Evolutionary conservation across 2,329 filamentous ascomycete genomes (phyloP).

Genomic region (Trichoderma sp.): DNA sequence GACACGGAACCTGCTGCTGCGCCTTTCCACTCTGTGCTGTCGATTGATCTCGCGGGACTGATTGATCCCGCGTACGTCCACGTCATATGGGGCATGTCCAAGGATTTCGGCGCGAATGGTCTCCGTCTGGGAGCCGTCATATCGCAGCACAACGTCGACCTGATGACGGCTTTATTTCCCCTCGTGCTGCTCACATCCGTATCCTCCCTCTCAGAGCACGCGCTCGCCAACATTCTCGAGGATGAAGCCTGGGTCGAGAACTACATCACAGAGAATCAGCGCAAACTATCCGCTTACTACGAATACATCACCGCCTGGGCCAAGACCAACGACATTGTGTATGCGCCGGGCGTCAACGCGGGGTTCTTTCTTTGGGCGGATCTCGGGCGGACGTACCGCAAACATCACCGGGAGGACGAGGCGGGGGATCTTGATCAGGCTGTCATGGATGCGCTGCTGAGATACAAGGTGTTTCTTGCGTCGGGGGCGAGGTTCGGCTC

Average conservation of each 20-base stretch:
- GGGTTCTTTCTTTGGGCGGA: slow-evolving; percentile 60
- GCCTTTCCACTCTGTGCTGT: slow-evolving; percentile 50
- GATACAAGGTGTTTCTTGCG: slow-evolving; percentile 42
- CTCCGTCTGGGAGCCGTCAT: slow-evolving; percentile 55
- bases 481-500: slow-evolving; percentile 44
- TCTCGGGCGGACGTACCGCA: slow-evolving; percentile 42
- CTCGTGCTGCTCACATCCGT: slow-evolving; percentile 48
- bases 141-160: slow-evolving; percentile 47
- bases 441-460: slow-evolving; percentile 38
- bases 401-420: slow-evolving; percentile 23
- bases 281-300: slow-evolving; percentile 45
- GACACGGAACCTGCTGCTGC: slow-evolving; percentile 35
- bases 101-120: slow-evolving; percentile 61
- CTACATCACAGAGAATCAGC: slow-evolving; percentile 50
- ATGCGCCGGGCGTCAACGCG: slow-evolving; percentile 52
- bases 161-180: slow-evolving; percentile 44
- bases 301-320: slow-evolving; percentile 43
- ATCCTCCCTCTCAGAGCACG: slow-evolving; percentile 49
- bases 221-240: slow-evolving; percentile 47
- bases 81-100: slow-evolving; percentile 51
- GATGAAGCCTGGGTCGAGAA: slow-evolving; percentile 47
- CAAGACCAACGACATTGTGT: slow-evolving; percentile 46
- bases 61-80: slow-evolving; percentile 56
- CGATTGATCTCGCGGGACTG: slow-evolving; percentile 46
- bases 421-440: slow-evolving; percentile 34